phyloP scores from a whole-genome alignment of 768 basidiomycete genomes.

The Serpula lacrymans region DNA sequence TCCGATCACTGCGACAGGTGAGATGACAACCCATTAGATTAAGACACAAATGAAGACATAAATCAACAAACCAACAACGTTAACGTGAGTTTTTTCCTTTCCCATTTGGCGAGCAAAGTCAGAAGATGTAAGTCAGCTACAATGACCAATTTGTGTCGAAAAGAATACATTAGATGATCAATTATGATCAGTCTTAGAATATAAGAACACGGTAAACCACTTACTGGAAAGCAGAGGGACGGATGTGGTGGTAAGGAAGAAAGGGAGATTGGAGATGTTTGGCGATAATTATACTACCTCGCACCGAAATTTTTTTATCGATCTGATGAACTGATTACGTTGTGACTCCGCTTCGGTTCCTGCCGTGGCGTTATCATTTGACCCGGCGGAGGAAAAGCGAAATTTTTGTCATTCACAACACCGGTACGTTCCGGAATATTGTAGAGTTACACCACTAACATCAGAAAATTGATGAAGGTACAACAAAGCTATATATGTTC shows the following conservation, averaged over 20 bases:
- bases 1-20: slow-evolving; percentile 74
- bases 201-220: slow-evolving; percentile 3
- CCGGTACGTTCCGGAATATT: slow-evolving; percentile 1
- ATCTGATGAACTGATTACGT: slow-evolving; percentile 52
- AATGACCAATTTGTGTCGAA: background rate
- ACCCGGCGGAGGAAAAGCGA: slow-evolving; percentile 18
- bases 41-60: slow-evolving; percentile 28
- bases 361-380: slow-evolving; percentile 18
- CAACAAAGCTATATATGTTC: too few species aligned
- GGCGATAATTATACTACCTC: slow-evolving; percentile 57
- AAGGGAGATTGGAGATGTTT: slow-evolving; percentile 41
- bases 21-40: slow-evolving; percentile 26
- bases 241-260: slow-evolving; percentile 34
- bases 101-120: slow-evolving; percentile 65
- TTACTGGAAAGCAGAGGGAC: slow-evolving; percentile 14
- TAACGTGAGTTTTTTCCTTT: slow-evolving; percentile 95
- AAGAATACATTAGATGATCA: background rate
- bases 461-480: too few species aligned
- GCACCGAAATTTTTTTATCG: slow-evolving; percentile 50
- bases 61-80: slow-evolving; percentile 82
- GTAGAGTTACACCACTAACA: slow-evolving; percentile 2
- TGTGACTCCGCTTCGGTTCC: slow-evolving; percentile 42
- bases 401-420: background rate
- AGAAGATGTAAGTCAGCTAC: slow-evolving; percentile 10
- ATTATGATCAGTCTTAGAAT: slow-evolving; percentile 2